Evolutionary conservation across 2,329 filamentous ascomycete species (phyloP).

Genomic region (Penicillium sclerotigenum): DNA sequence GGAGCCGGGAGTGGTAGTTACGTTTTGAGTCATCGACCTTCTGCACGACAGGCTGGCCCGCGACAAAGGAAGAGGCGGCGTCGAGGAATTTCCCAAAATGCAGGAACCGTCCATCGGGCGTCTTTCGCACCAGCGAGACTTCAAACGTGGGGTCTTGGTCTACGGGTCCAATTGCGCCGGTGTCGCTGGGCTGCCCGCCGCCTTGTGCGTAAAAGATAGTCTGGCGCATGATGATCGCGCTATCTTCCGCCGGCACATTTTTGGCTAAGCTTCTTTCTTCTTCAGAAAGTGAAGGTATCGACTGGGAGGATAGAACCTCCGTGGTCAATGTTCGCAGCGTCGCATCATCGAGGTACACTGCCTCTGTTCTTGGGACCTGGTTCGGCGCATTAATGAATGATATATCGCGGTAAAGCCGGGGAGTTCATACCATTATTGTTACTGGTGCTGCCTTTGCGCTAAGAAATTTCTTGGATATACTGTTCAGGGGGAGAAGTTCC

Average conservation of each 20-base stretch:
- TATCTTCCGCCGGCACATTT: constrained; percentile 11
- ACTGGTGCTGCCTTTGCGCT: background rate
- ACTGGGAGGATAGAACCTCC: constrained; percentile 20
- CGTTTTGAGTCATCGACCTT: constrained; percentile 25
- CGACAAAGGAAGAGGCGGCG: constrained; percentile 1
- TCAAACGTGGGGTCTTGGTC: constrained; percentile 17
- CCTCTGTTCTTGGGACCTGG: constrained; percentile 18
- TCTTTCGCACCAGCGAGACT: constrained; percentile 28
- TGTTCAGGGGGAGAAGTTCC: background rate
- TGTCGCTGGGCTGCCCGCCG: constrained; percentile 29
- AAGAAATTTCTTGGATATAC: background rate
- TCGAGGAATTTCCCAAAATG: constrained; percentile 24
- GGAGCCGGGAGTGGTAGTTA: constrained; percentile 30
- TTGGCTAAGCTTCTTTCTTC: constrained; percentile 23
- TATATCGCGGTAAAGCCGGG: background rate
- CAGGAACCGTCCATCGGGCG: constrained; percentile 21
- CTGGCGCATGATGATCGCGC: constrained; percentile 23
- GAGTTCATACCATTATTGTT: background rate
- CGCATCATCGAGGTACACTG: constrained; percentile 28
- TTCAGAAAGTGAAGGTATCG: constrained; percentile 20
- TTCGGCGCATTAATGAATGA: background rate
- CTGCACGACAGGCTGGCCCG: constrained; percentile 22
- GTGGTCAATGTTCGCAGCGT: constrained; percentile 21
- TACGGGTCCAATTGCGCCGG: constrained; percentile 17
- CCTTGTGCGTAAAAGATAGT: constrained; percentile 33